Percentiles rank a stretch among this genome's conserved stretches.
phyloP scores from a whole-genome alignment of 2,329 filamentous ascomycete species.

The Cladophialophora exuberans region DNA sequence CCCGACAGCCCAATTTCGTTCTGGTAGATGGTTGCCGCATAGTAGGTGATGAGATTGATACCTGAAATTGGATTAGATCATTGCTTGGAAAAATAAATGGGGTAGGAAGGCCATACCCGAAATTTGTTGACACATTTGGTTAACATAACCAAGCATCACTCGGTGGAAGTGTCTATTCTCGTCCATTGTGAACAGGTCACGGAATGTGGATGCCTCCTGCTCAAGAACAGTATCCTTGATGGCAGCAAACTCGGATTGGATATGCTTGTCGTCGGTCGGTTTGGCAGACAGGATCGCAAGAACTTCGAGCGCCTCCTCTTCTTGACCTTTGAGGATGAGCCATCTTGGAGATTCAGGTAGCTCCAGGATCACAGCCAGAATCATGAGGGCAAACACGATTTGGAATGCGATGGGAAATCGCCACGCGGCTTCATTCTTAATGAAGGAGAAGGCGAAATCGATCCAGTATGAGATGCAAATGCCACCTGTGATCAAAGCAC shows the following conservation, averaged over 20 bases:
- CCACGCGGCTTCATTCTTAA: slow-evolving; percentile 9
- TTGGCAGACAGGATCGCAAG: slow-evolving; percentile 56
- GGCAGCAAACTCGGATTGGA: slow-evolving; percentile 53
- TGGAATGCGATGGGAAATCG: slow-evolving; percentile 27
- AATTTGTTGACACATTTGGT: slow-evolving; percentile 60
- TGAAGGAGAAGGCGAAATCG: slow-evolving; percentile 7
- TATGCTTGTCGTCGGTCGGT: slow-evolving; percentile 47
- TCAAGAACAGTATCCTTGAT: slow-evolving; percentile 59
- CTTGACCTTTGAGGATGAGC: slow-evolving; percentile 24
- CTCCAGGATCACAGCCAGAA: slow-evolving; percentile 46
- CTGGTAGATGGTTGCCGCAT: slow-evolving; percentile 25
- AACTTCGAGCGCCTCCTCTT: slow-evolving; percentile 52
- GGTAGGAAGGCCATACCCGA: no score
- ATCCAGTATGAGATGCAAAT: slow-evolving; percentile 18
- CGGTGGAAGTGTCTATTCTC: slow-evolving; percentile 61
- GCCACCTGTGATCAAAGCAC: slow-evolving; percentile 32
- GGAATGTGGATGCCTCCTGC: slow-evolving; percentile 56
- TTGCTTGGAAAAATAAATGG: no score
- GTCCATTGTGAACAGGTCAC: slow-evolving; percentile 62
- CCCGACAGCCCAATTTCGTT: slow-evolving; percentile 23
- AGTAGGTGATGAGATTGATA: slow-evolving; percentile 37
- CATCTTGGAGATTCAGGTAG: slow-evolving; percentile 46
- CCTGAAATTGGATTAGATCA: no score
- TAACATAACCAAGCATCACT: slow-evolving; percentile 59
- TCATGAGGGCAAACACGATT: slow-evolving; percentile 45